Conservation (phyloP, 2,329 filamentous ascomycete genomes). For the Cercospora berteroae region DNA sequence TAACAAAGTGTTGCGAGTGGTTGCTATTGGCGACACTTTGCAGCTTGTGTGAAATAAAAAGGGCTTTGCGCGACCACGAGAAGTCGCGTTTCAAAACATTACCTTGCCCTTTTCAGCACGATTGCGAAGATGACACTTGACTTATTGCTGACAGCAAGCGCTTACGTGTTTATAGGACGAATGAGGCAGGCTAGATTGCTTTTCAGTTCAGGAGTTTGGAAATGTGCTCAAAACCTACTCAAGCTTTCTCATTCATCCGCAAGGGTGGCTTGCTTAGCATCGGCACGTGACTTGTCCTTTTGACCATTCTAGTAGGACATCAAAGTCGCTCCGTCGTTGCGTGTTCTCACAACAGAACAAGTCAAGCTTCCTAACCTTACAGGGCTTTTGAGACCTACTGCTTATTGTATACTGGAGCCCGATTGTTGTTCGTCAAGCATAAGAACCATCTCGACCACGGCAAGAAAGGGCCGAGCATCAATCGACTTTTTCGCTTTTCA, state of each 20-base stretch:
- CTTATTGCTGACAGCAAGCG: neutral
- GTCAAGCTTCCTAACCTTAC: neutral
- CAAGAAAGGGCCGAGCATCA: neutral
- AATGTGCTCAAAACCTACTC: conserved; percentile 16
- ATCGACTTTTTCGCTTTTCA: too few species aligned
- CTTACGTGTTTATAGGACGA: neutral
- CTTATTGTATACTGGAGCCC: neutral
- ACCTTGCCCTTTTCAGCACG: neutral
- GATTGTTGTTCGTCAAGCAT: neutral
- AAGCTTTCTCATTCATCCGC: conserved; percentile 20
- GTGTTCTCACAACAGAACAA: neutral
- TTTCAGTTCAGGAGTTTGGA: neutral
- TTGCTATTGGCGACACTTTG: neutral
- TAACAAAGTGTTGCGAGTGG: neutral
- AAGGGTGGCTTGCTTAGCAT: neutral
- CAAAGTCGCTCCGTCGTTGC: conserved; percentile 4
- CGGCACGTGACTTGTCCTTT: conserved; percentile 1
- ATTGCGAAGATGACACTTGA: neutral
- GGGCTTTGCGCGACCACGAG: neutral
- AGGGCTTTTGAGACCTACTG: neutral
- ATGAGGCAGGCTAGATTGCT: neutral
- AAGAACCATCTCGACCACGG: neutral
- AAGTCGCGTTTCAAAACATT: neutral
- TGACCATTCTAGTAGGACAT: conserved; percentile 12
- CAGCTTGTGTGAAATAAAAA: neutral